These are phyloP conservation scores for Abrus precatorius DNA, from an alignment of 306 rosid species.

Conservation along the genomic window DNA sequence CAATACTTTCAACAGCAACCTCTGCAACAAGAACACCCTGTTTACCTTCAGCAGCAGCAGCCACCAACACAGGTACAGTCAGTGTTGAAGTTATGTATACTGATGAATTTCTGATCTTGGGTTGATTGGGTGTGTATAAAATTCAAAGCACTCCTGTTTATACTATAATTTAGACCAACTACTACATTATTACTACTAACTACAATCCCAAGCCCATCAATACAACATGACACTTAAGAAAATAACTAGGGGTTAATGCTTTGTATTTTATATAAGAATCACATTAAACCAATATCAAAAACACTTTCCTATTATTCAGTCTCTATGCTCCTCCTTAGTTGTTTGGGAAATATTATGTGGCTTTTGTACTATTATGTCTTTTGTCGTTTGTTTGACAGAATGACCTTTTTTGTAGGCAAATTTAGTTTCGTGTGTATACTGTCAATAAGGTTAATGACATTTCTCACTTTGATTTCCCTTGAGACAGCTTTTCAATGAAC, in stretches of 20 bases:
- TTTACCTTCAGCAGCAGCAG: slow-evolving; percentile 57
- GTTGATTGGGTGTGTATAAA: slow-evolving; percentile 10
- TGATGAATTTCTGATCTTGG: slow-evolving; percentile 14
- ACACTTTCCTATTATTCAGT: not conserved
- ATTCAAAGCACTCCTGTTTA: slow-evolving; percentile 4
- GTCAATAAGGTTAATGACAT: not conserved
- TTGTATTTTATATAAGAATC: too few species aligned
- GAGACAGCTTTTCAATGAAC: slow-evolving; percentile 27
- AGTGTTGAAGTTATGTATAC: slow-evolving; percentile 20
- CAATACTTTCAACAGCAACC: slow-evolving; percentile 54
- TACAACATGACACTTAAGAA: not conserved
- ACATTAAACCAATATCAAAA: too few species aligned
- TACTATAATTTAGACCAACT: not conserved
- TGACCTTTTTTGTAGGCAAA: slow-evolving; percentile 6
- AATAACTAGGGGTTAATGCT: not conserved
- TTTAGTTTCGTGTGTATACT: not conserved
- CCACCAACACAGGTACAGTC: slow-evolving; percentile 52
- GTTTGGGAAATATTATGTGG: too few species aligned
- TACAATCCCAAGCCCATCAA: not conserved
- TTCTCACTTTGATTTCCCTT: slow-evolving; percentile 17
- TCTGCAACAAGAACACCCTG: slow-evolving; percentile 60
- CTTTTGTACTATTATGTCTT: slow-evolving; percentile 9
- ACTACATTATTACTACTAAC: not conserved
- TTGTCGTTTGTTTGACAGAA: not conserved
- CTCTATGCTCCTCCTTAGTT: too few species aligned